These are phyloP conservation scores for Platanthera zijinensis DNA, from an alignment of 106 monocot genomes.

Conservation along the genomic window DNA sequence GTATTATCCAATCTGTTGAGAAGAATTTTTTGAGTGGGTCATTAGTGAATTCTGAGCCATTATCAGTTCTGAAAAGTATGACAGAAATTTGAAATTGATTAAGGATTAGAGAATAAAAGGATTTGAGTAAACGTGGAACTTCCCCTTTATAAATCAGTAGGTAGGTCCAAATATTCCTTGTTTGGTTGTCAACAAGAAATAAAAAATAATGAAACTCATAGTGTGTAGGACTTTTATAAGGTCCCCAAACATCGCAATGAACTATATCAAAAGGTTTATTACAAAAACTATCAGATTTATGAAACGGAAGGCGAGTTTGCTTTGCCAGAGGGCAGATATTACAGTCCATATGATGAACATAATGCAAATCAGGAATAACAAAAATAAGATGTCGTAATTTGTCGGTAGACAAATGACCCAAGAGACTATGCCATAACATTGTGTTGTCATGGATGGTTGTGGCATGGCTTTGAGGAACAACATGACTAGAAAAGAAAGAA, in stretches of 20 bases:
- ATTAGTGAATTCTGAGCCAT: too few species aligned
- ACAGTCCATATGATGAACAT: neutral
- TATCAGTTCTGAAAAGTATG: too few species aligned
- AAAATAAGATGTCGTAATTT: neutral
- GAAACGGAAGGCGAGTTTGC: neutral
- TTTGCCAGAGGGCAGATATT: neutral
- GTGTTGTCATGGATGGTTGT: neutral
- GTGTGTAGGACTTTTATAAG: neutral
- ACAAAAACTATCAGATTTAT: neutral
- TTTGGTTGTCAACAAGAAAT: neutral
- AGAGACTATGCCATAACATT: neutral
- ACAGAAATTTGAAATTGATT: too few species aligned
- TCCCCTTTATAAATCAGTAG: neutral
- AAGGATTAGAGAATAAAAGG: neutral
- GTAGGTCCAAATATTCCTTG: neutral
- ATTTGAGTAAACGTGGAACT: neutral
- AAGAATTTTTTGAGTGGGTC: too few species aligned
- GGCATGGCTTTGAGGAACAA: too few species aligned
- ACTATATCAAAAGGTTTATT: neutral
- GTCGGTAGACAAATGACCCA: neutral
- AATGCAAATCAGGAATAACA: neutral
- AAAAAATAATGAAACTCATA: neutral
- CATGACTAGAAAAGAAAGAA: rapidly evolving
- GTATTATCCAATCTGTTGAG: too few species aligned
- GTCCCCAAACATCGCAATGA: neutral